Conservation (phyloP, 2,329 filamentous ascomycete genomes). For the Alternaria sp. region DNA sequence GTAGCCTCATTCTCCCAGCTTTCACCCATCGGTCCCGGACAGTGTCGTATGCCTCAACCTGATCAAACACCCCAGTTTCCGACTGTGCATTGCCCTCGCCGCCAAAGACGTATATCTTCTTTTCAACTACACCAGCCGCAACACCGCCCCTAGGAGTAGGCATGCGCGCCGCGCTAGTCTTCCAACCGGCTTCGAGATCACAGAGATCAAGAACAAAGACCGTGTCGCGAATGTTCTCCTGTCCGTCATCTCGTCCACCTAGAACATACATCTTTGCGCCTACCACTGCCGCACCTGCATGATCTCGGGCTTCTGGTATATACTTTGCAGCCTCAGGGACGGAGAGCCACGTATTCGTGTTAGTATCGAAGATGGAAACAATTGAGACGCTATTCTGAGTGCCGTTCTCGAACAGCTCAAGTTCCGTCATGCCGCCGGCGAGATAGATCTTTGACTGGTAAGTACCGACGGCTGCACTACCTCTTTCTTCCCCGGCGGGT, state of each 20-base stretch:
- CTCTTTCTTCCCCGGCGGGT: constrained; percentile 21
- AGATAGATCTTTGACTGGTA: constrained; percentile 28
- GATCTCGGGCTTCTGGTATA: constrained; percentile 34
- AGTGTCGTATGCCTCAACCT: constrained; percentile 35
- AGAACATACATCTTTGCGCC: constrained; percentile 36
- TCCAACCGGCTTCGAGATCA: constrained; percentile 33
- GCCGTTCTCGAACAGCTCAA: constrained; percentile 14
- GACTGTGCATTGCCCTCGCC: constrained; percentile 33
- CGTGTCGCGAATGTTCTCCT: constrained; percentile 27
- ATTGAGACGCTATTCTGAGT: constrained; percentile 18
- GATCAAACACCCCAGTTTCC: constrained; percentile 29
- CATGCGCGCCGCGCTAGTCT: constrained; percentile 25
- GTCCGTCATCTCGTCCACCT: constrained; percentile 29
- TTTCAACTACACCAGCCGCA: constrained; percentile 27
- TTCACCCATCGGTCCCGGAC: constrained; percentile 27
- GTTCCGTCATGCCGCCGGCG: constrained; percentile 30
- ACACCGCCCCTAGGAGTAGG: constrained; percentile 37
- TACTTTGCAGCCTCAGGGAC: constrained; percentile 17
- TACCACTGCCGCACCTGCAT: constrained; percentile 37
- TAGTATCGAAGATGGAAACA: constrained; percentile 31
- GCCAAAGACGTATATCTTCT: constrained; percentile 38
- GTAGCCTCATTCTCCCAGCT: constrained; percentile 27
- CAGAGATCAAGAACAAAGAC: constrained; percentile 36
- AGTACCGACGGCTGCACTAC: constrained; percentile 34
- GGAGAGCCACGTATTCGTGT: constrained; percentile 18